Evolutionary conservation across 352 stramenopile species (phyloP).

Genomic region (Phytophthora lateralis): DNA sequence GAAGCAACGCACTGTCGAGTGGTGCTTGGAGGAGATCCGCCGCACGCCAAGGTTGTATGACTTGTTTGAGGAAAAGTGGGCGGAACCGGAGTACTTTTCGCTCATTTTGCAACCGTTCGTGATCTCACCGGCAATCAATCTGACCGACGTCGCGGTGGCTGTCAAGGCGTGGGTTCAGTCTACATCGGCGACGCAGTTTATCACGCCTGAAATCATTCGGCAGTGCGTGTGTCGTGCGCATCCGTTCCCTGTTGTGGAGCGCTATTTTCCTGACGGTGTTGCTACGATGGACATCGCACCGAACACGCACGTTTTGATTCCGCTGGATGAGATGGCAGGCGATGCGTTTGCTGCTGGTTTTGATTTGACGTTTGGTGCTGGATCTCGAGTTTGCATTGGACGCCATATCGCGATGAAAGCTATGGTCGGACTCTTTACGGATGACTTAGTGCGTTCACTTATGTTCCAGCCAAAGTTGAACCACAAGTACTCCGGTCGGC

Average conservation of each 20-base stretch:
- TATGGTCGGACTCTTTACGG: constrained; percentile 38
- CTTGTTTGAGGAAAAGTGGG: constrained; percentile 35
- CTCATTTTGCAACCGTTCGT: constrained; percentile 43
- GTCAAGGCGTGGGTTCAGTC: constrained; percentile 27
- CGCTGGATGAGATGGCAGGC: constrained; percentile 36
- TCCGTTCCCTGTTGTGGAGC: constrained; percentile 37
- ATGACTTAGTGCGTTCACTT: constrained; percentile 30
- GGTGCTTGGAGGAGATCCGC: constrained; percentile 35
- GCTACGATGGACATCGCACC: constrained; percentile 20
- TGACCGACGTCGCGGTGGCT: constrained; percentile 35
- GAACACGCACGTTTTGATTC: constrained; percentile 41
- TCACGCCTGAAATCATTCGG: constrained; percentile 35
- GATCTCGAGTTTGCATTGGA: constrained; percentile 32
- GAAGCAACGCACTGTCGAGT: constrained; percentile 29
- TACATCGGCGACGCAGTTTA: constrained; percentile 11
- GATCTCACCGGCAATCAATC: constrained; percentile 39
- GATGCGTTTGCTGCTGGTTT: constrained; percentile 37
- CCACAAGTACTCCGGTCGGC: constrained; percentile 42
- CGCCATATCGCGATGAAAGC: constrained; percentile 46
- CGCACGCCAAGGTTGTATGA: constrained; percentile 27
- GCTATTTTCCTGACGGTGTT: constrained; percentile 29
- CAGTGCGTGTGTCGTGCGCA: constrained; percentile 39
- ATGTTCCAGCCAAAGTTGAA: constrained; percentile 32
- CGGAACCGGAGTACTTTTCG: constrained; percentile 37
- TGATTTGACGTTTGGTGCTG: constrained; percentile 40